phyloP scores from a whole-genome alignment of 208 protist species.

The Leishmania amazonensis region DNA sequence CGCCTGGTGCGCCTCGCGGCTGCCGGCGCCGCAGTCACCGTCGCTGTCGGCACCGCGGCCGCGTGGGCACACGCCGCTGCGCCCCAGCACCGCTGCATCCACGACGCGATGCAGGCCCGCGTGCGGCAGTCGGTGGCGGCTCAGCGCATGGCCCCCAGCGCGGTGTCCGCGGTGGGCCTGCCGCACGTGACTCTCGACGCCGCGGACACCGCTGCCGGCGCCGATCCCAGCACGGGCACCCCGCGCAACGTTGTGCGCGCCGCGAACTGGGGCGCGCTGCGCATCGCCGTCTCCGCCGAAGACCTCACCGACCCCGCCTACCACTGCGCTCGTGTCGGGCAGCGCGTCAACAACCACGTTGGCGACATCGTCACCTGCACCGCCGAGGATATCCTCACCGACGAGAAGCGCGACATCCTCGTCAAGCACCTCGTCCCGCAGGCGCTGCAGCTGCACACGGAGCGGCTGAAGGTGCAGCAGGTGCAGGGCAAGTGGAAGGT shows the following conservation, averaged over 20 bases:
- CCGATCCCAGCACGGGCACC: constrained; percentile 24
- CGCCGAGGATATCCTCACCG: constrained; percentile 37
- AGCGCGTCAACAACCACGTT: constrained; percentile 16
- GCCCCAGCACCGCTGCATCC: constrained; percentile 11
- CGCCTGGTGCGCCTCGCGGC: constrained; percentile 17
- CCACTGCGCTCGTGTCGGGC: constrained; percentile 44
- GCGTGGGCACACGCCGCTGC: constrained; percentile 14
- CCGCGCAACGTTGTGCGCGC: constrained; percentile 3
- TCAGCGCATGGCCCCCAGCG: not conserved
- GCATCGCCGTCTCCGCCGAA: constrained; percentile 35
- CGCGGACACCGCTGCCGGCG: too few relatives aligned
- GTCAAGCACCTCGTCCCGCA: constrained; percentile 37
- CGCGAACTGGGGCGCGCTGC: constrained; percentile 32
- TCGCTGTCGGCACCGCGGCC: not conserved
- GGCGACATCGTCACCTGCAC: constrained; percentile 31
- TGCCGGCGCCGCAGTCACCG: not conserved
- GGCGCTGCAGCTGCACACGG: constrained; percentile 51
- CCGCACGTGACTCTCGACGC: not conserved
- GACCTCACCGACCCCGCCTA: constrained; percentile 33
- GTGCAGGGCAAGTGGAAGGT: constrained; percentile 22
- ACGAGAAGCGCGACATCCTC: constrained; percentile 36
- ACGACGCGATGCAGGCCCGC: constrained; percentile 31
- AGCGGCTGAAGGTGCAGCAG: constrained; percentile 43
- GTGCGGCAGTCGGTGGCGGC: not conserved
- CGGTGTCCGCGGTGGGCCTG: constrained; percentile 5